Base-by-base conservation (phyloP, 306 rosid genomes). In the Phaseolus lunatus region DNA sequence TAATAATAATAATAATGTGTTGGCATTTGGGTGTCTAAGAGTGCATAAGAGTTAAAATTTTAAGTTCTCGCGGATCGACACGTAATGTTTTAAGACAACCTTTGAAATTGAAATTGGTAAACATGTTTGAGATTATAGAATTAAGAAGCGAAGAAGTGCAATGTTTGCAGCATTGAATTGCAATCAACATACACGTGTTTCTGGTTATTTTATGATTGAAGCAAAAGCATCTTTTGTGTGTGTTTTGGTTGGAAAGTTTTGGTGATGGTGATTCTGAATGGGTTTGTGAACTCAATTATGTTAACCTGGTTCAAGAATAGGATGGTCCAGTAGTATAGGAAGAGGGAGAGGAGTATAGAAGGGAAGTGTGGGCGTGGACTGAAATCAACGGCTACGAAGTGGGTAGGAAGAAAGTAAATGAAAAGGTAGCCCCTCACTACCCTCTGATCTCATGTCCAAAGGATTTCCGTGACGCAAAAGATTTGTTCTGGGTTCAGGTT, bases 221-320 rank as follows among this genome's bases (percentile, higher is more conserved):
- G 43, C 48, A 45, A 58, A 57, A 59, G 3, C 76, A 24, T 72
- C 41, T 64, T 56, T 22, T 68, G 7, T 57, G 6, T 29, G 45
- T 48, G 76, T 31, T 23, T 56, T 13, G 53, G 57, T 61, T 76
- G 72, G 61, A 53, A 73, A 70, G 72, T 48, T 66, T 69, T 53
- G 50, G 45, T 52, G 81, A 68, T 78, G 73, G 18, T n/a, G 12
- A 33, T 78, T 75, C 72, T 47, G 66, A 72, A 79, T 83, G 89
- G n/a, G n/a, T n/a, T n/a, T n/a, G n/a, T n/a, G n/a, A n/a, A n/a
- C n/a, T n/a, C n/a, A n/a, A n/a, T n/a, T n/a, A n/a, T n/a, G n/a
- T n/a, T n/a, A n/a, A n/a, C n/a, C n/a, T n/a, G n/a, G n/a, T n/a
- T n/a, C n/a, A n/a, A n/a, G n/a, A n/a, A n/a, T n/a, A n/a, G n/a